Evolutionary conservation across 2,329 filamentous ascomycete species (phyloP).

Genomic region (Plenodomus tracheiphilus): DNA sequence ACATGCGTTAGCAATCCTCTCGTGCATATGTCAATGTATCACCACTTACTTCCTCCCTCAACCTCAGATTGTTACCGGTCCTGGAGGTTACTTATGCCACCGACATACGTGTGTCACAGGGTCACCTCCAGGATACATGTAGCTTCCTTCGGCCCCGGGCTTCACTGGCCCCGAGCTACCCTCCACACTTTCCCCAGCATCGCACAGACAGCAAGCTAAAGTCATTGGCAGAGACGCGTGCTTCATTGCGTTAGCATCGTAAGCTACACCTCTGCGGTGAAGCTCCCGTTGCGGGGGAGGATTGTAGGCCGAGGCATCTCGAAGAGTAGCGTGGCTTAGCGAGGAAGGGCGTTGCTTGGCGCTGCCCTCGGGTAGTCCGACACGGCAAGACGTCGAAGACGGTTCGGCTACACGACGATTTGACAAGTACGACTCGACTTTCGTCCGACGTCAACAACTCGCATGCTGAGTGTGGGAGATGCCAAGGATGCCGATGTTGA

Average conservation of each 20-base stretch:
- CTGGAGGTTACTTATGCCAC: too few relatives aligned
- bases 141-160: background rate
- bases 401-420: background rate
- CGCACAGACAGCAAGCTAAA: background rate
- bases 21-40: background rate
- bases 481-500: too few relatives aligned
- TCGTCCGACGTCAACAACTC: too few relatives aligned
- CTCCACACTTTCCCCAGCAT: background rate
- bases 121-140: background rate
- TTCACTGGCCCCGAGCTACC: background rate
- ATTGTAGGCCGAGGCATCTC: conserved; percentile 2
- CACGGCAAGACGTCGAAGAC: too few relatives aligned
- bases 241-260: conserved; percentile 4
- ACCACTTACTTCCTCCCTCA: too few relatives aligned
- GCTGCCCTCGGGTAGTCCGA: background rate
- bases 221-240: background rate
- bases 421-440: too few relatives aligned
- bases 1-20: background rate
- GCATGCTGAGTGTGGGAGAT: too few relatives aligned
- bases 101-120: background rate
- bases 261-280: background rate
- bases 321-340: background rate
- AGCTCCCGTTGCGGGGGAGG: background rate
- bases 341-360: background rate
- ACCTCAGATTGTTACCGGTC: too few relatives aligned